Conservation (phyloP, 345 rosid species). For the Aquilaria sinensis region DNA sequence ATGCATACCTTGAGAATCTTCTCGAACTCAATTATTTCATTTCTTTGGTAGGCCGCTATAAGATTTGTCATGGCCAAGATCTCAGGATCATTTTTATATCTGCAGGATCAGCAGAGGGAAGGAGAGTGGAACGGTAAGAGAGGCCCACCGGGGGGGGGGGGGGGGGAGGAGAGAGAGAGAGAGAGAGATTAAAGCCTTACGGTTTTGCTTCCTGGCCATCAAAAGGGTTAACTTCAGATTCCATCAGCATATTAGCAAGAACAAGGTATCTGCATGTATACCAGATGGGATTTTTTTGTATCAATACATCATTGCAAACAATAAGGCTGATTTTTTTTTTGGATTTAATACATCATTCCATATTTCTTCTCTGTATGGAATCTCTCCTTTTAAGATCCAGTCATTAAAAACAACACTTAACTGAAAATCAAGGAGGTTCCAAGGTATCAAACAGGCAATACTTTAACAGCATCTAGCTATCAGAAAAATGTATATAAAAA, state of each 20-base stretch:
- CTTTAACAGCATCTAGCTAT: too few relatives aligned
- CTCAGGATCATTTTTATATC: slow-evolving; percentile 99
- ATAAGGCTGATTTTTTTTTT: background rate
- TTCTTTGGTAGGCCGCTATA: slow-evolving; percentile 95
- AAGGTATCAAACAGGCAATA: too few relatives aligned
- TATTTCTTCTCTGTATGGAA: background rate
- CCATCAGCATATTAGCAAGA: slow-evolving; percentile 99
- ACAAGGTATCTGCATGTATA: slow-evolving; percentile 66
- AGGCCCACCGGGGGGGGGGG: background rate
- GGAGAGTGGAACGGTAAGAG: background rate
- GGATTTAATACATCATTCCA: background rate
- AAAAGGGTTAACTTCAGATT: slow-evolving; percentile 98
- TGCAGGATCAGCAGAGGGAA: slow-evolving; percentile 20
- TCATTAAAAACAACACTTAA: too few relatives aligned
- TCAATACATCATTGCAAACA: too few relatives aligned
- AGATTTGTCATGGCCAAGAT: slow-evolving; percentile 98
- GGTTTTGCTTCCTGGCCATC: slow-evolving; percentile 99
- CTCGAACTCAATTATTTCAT: slow-evolving; percentile 95
- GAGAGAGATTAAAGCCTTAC: slow-evolving; percentile 41
- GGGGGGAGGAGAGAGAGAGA: too few relatives aligned
- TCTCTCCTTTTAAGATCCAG: too few relatives aligned
- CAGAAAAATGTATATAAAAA: too few relatives aligned
- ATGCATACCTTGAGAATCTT: slow-evolving; percentile 81
- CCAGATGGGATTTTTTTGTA: background rate
- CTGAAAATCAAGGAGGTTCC: too few relatives aligned